A percentile compares a stretch with the other conserved stretches of the same genome.
These are phyloP conservation scores for Malus hybrid DNA, from an alignment of 331 rosid genomes.

Conservation along the genomic window DNA sequence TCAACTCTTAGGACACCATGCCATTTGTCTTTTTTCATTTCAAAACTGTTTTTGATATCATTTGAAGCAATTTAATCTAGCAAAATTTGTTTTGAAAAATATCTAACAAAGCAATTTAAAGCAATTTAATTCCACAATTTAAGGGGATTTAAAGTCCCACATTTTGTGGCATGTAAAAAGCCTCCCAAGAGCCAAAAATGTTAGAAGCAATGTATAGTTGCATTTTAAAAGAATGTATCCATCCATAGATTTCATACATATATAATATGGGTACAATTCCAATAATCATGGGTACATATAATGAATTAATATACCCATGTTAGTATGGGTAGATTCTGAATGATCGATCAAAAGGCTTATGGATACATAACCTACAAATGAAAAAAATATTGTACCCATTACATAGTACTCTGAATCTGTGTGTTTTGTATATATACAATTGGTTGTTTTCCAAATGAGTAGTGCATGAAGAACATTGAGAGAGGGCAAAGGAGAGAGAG, in stretches of 20 bases:
- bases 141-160: neutral
- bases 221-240: neutral
- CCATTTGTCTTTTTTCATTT: too few relatives aligned
- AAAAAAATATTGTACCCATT: neutral
- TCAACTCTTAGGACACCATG: too few relatives aligned
- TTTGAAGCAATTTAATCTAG: too few relatives aligned
- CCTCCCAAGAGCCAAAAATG: neutral
- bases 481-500: too few relatives aligned
- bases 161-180: neutral
- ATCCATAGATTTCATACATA: too few relatives aligned
- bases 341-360: neutral
- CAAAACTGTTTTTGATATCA: too few relatives aligned
- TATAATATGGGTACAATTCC: neutral
- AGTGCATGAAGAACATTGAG: neutral
- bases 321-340: neutral
- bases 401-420: neutral
- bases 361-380: neutral
- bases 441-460: neutral
- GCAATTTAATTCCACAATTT: too few relatives aligned
- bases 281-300: neutral
- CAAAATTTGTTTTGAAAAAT: too few relatives aligned
- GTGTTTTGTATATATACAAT: neutral
- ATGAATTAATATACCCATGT: neutral
- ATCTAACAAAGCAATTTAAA: too few relatives aligned
- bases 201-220: neutral